These are phyloP conservation scores for Salix viminalis DNA, from an alignment of 345 rosid species.

Conservation along the genomic window DNA sequence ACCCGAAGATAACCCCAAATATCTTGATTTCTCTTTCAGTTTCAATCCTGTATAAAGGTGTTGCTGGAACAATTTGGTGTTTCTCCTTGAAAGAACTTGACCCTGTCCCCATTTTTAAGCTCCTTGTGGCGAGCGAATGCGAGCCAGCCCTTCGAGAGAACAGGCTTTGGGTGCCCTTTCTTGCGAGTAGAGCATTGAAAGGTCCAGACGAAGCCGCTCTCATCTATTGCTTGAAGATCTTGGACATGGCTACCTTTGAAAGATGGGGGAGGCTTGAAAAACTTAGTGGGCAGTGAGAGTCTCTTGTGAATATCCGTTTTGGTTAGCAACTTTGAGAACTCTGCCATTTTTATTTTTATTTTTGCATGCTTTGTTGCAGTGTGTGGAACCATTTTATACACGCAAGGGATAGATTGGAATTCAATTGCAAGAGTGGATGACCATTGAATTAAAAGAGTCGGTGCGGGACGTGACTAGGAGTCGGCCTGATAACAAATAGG, in stretches of 20 bases:
- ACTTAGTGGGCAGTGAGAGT: neutral
- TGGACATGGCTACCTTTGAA: neutral
- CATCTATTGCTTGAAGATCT: neutral
- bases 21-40: neutral
- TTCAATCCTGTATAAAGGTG: neutral
- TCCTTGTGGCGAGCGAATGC: neutral
- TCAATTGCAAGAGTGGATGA: too few relatives aligned
- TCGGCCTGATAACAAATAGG: too few relatives aligned
- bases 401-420: too few relatives aligned
- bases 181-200: slow-evolving; percentile 6
- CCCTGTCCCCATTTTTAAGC: slow-evolving; percentile 1
- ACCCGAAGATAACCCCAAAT: neutral
- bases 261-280: neutral
- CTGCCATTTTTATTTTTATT: too few relatives aligned
- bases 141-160: slow-evolving; percentile 12
- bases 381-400: too few relatives aligned
- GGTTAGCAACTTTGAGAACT: too few relatives aligned
- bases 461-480: too few relatives aligned
- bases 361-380: too few relatives aligned
- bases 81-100: neutral
- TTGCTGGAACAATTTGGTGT: neutral
- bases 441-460: too few relatives aligned
- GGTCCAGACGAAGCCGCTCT: neutral
- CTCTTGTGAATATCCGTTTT: neutral
- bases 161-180: slow-evolving; percentile 2